Percentiles rank a stretch among this genome's conserved stretches.
Conservation (phyloP, 805 yeast genomes). For the Ogataea ramenticola region DNA sequence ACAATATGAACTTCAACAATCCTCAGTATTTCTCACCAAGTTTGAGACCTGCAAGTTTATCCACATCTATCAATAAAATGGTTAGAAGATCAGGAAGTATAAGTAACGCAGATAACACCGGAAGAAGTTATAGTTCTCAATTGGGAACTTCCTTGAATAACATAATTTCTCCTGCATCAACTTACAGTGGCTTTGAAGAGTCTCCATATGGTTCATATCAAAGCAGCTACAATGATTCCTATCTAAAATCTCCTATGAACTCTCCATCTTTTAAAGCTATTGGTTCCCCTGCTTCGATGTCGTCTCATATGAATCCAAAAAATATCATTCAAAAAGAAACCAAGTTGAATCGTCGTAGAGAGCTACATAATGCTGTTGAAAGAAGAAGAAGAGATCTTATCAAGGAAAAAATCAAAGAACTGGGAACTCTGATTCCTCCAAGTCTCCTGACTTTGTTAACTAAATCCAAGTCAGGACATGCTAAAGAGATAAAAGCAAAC, state of each 20-base stretch:
- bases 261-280: slow-evolving; percentile 27
- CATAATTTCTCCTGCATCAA: slow-evolving; percentile 26
- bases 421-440: slow-evolving; percentile 78
- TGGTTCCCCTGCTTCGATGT: slow-evolving; percentile 26
- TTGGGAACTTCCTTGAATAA: slow-evolving; percentile 25
- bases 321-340: slow-evolving; percentile 47
- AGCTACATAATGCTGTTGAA: slow-evolving; percentile 92
- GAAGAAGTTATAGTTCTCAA: slow-evolving; percentile 19
- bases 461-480: slow-evolving; percentile 24
- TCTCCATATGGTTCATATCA: slow-evolving; percentile 29
- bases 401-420: slow-evolving; percentile 79
- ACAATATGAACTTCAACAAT: slow-evolving; percentile 10
- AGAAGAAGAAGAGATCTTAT: slow-evolving; percentile 86
- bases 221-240: slow-evolving; percentile 21
- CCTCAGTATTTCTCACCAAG: slow-evolving; percentile 23
- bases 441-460: slow-evolving; percentile 41
- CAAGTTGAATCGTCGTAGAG: slow-evolving; percentile 69
- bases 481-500: slow-evolving; percentile 68
- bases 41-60: slow-evolving; percentile 12
- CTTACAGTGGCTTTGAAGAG: slow-evolving; percentile 26
- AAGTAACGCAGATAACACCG: slow-evolving; percentile 13
- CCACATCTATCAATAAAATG: slow-evolving; percentile 8
- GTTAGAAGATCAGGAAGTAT: slow-evolving; percentile 14
- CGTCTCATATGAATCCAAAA: slow-evolving; percentile 27
- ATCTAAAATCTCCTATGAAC: slow-evolving; percentile 26